phyloP scores from a whole-genome alignment of 805 yeast species.

The Naumovozyma castellii region DNA sequence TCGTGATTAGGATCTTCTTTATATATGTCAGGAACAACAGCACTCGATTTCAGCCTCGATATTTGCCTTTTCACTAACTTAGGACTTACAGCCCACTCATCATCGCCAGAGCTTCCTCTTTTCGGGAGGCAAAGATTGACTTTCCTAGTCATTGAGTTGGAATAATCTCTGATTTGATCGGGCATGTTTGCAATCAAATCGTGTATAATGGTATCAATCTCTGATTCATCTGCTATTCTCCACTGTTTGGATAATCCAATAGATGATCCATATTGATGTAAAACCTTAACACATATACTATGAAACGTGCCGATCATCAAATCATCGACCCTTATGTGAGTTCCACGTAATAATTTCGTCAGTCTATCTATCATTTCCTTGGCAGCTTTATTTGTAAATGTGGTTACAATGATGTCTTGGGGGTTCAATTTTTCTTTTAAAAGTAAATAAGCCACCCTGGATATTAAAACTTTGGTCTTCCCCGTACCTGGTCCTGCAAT shows the following conservation, averaged over 20 bases:
- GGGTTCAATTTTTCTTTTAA: slow-evolving; percentile 46
- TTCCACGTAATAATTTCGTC: slow-evolving; percentile 25
- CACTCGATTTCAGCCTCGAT: slow-evolving; percentile 49
- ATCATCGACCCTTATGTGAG: slow-evolving; percentile 30
- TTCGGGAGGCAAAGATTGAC: slow-evolving; percentile 23
- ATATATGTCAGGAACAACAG: slow-evolving; percentile 37
- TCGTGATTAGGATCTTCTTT: slow-evolving; percentile 18
- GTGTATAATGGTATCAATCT: slow-evolving; percentile 31
- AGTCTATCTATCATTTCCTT: slow-evolving; percentile 70
- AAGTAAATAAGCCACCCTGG: slow-evolving; percentile 67
- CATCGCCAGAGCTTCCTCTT: slow-evolving; percentile 13
- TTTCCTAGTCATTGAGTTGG: slow-evolving; percentile 19
- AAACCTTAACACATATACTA: slow-evolving; percentile 57
- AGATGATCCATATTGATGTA: slow-evolving; percentile 44
- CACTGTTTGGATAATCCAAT: slow-evolving; percentile 38
- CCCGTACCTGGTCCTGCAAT: slow-evolving; percentile 65
- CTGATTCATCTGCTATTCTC: slow-evolving; percentile 58
- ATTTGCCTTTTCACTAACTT: slow-evolving; percentile 37
- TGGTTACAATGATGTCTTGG: slow-evolving; percentile 64
- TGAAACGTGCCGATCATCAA: slow-evolving; percentile 85
- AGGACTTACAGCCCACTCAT: slow-evolving; percentile 34
- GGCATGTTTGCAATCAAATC: slow-evolving; percentile 32
- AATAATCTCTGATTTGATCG: slow-evolving; percentile 28
- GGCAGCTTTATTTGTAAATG: slow-evolving; percentile 91
- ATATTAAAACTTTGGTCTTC: slow-evolving; percentile 74